A percentile compares a stretch with the other conserved stretches of the same genome.
Evolutionary conservation across 2,329 filamentous ascomycete genomes (phyloP).

Genomic region (Fusarium nurragi): DNA sequence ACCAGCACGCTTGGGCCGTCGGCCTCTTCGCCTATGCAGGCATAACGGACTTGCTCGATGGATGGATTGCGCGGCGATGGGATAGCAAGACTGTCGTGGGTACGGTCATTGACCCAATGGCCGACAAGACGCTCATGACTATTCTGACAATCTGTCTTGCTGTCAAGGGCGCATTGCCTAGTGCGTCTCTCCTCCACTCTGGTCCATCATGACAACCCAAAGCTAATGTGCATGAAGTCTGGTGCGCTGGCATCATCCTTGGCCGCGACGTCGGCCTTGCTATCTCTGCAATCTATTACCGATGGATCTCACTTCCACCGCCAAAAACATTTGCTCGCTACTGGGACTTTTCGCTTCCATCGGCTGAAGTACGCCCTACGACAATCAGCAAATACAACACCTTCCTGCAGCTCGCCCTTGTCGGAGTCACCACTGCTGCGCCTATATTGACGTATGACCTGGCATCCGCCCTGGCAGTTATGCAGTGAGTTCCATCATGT

Average conservation of each 20-base stretch:
- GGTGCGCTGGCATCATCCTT: conserved; percentile 89
- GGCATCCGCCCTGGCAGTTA: conserved; percentile 63
- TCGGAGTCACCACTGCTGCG: conserved; percentile 83
- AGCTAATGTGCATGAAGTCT: conserved; percentile 63
- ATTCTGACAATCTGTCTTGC: conserved; percentile 87
- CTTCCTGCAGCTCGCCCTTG: conserved; percentile 85
- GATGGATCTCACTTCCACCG: conserved; percentile 91
- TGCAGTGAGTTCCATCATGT: conserved; percentile 65
- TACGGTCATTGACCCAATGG: conserved; percentile 95
- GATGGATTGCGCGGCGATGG: conserved; percentile 90
- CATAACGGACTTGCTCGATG: conserved; percentile 90
- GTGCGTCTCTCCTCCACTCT: conserved; percentile 58
- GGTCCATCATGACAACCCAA: neutral
- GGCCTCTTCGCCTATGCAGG: conserved; percentile 92
- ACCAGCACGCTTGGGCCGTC: conserved; percentile 80
- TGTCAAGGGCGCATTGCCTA: conserved; percentile 80
- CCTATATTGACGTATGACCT: conserved; percentile 75
- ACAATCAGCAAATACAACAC: conserved; percentile 93
- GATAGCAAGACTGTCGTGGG: conserved; percentile 93
- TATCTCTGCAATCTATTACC: conserved; percentile 90
- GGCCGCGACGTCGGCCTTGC: conserved; percentile 86
- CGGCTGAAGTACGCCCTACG: conserved; percentile 84
- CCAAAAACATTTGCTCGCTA: conserved; percentile 93
- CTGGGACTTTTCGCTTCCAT: conserved; percentile 96
- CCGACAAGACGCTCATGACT: conserved; percentile 96